Conservation (phyloP, 257 asterid species). For the Primulina tabacum region DNA sequence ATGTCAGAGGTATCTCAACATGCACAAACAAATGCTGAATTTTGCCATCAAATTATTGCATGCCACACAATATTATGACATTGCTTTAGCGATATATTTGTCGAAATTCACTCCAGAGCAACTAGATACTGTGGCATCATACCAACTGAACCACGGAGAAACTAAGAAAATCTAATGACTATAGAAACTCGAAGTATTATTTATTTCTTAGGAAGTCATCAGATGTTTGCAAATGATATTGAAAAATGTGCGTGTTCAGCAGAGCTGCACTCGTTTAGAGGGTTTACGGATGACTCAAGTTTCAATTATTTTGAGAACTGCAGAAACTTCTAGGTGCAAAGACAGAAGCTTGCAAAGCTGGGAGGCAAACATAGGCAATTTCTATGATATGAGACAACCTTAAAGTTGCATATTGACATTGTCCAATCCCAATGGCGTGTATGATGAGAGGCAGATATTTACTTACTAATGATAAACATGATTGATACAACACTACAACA, state of each 20-base stretch:
- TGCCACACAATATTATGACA: too few species aligned
- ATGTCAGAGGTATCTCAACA: neutral
- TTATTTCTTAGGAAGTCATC: neutral
- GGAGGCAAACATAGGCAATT: neutral
- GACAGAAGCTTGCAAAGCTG: neutral
- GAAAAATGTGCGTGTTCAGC: too few species aligned
- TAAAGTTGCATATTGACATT: neutral
- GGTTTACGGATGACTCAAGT: neutral
- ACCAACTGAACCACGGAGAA: neutral
- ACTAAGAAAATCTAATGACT: neutral
- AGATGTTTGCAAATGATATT: too few species aligned
- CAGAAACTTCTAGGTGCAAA: neutral
- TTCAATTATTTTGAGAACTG: neutral
- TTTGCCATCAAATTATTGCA: too few species aligned
- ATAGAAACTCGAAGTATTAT: neutral
- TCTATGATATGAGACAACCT: neutral
- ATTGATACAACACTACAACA: too few species aligned
- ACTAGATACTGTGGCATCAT: neutral
- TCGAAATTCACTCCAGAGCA: neutral
- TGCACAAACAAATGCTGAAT: too few species aligned
- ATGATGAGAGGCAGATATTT: neutral
- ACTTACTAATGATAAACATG: neutral
- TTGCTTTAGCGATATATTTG: too few species aligned
- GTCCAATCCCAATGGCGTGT: neutral
- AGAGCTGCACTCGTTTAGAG: too few species aligned